Conservation (phyloP, 345 rosid genomes). For the Arabidopsis arenosa region DNA sequence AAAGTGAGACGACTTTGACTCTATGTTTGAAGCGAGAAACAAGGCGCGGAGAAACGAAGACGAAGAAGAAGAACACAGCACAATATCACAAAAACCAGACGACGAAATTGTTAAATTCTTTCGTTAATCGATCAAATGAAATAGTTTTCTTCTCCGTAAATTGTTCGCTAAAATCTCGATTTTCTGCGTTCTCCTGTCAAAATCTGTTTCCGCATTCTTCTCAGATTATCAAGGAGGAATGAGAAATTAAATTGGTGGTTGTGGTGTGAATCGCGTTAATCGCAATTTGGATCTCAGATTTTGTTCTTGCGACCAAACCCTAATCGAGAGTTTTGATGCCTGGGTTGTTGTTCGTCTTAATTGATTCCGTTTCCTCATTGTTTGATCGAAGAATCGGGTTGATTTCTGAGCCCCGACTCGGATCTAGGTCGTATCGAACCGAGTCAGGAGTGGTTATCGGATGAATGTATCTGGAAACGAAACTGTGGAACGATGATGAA, state of each 20-base stretch:
- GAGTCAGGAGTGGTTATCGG: conserved; percentile 11
- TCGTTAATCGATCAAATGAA: background rate
- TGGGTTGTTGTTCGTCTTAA: conserved; percentile 19
- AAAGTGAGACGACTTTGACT: conserved; percentile 49
- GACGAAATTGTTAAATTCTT: background rate
- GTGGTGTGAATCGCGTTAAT: conserved; percentile 10
- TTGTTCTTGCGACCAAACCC: conserved; percentile 26
- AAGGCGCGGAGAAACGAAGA: conserved; percentile 67
- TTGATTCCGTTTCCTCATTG: background rate
- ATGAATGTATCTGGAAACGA: background rate
- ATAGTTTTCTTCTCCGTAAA: background rate
- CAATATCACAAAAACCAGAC: background rate
- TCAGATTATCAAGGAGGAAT: background rate
- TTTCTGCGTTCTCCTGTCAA: background rate
- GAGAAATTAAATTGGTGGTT: background rate
- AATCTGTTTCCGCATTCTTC: background rate
- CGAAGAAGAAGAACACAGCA: conserved; percentile 3
- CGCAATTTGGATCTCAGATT: conserved; percentile 31
- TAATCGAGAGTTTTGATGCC: conserved; percentile 32
- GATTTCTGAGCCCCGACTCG: conserved; percentile 29
- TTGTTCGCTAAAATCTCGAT: background rate
- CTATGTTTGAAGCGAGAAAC: conserved; percentile 57
- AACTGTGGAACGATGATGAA: conserved; percentile 80
- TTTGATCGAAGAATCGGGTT: conserved; percentile 18
- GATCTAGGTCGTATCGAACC: conserved; percentile 25